phyloP scores from a whole-genome alignment of 805 yeast genomes.

The Tetrapisispora taiwanensis region DNA sequence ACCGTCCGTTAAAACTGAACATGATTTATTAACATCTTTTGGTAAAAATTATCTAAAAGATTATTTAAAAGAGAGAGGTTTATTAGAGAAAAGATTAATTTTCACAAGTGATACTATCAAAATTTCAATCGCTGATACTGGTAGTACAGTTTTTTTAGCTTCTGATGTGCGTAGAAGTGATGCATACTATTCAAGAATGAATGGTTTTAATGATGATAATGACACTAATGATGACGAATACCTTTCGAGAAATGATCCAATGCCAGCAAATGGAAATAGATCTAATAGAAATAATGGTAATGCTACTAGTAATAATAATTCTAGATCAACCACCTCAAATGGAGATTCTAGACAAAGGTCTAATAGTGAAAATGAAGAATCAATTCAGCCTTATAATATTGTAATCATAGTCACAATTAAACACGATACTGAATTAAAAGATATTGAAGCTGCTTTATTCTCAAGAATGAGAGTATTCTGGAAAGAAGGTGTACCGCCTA shows the following conservation, averaged over 20 bases:
- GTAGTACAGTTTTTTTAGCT: conserved; percentile 29
- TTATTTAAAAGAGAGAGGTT: conserved; percentile 21
- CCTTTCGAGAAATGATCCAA: not conserved
- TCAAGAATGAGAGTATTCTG: conserved; percentile 39
- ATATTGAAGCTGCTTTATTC: conserved; percentile 34
- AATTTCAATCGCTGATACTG: conserved; percentile 27
- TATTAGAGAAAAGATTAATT: conserved; percentile 11
- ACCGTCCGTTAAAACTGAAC: not conserved
- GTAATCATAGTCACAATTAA: conserved; percentile 40
- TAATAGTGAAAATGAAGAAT: conserved; percentile 6
- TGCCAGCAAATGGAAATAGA: not conserved
- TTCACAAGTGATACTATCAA: conserved; percentile 11
- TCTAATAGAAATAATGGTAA: not conserved
- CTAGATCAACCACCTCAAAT: not conserved
- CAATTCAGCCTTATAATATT: conserved; percentile 39
- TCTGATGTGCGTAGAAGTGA: conserved; percentile 23
- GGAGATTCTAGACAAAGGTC: not conserved
- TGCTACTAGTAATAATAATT: too few species aligned
- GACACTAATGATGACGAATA: not conserved
- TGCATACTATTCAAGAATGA: conserved; percentile 19
- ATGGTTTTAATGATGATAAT: conserved; percentile 4
- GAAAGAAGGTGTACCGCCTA: conserved; percentile 45
- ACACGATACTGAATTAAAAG: conserved; percentile 32
- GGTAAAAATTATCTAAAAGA: conserved; percentile 1
- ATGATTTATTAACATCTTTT: not conserved